phyloP scores from a whole-genome alignment of 2,329 filamentous ascomycete species.

The Colletotrichum ledebouriae region DNA sequence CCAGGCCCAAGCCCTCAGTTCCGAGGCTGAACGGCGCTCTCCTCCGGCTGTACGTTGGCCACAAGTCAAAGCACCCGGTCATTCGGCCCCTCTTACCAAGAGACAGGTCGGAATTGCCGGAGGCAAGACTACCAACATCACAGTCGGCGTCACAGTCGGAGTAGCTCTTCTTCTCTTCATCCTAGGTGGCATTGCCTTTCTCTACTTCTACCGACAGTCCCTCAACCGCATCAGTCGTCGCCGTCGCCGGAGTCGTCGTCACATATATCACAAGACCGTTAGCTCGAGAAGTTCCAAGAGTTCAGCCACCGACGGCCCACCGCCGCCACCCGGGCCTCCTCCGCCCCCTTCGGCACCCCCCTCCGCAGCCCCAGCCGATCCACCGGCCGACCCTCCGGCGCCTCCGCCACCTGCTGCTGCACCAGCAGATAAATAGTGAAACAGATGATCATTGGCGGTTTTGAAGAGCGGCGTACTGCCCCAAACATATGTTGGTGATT shows the following conservation, averaged over 20 bases:
- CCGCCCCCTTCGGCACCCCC: conserved; percentile 12
- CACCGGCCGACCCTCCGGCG: conserved; percentile 24
- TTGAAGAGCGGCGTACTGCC: not conserved
- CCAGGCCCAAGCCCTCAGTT: conserved; percentile 9
- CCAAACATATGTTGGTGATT: conserved; percentile 5
- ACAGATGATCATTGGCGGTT: not conserved
- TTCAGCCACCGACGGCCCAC: conserved; percentile 43
- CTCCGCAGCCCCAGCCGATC: conserved; percentile 26
- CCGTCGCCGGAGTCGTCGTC: conserved; percentile 44
- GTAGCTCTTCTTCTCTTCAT: conserved; percentile 58
- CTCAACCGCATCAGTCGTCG: conserved; percentile 52
- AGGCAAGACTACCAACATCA: conserved; percentile 53
- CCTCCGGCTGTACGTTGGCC: not conserved
- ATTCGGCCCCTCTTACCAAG: conserved; percentile 1
- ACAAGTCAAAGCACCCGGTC: not conserved
- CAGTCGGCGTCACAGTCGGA: conserved; percentile 59
- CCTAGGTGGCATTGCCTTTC: conserved; percentile 52
- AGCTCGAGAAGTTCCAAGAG: conserved; percentile 54
- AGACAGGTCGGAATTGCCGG: conserved; percentile 38
- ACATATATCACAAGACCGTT: conserved; percentile 46
- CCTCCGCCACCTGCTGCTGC: conserved; percentile 18
- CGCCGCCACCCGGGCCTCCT: conserved; percentile 17
- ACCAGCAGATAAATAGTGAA: conserved; percentile 31
- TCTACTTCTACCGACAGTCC: conserved; percentile 56
- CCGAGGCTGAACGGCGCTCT: not conserved